Evolutionary conservation across 2,329 filamentous ascomycete genomes (phyloP).

Genomic region (Aspergillus floridensis): DNA sequence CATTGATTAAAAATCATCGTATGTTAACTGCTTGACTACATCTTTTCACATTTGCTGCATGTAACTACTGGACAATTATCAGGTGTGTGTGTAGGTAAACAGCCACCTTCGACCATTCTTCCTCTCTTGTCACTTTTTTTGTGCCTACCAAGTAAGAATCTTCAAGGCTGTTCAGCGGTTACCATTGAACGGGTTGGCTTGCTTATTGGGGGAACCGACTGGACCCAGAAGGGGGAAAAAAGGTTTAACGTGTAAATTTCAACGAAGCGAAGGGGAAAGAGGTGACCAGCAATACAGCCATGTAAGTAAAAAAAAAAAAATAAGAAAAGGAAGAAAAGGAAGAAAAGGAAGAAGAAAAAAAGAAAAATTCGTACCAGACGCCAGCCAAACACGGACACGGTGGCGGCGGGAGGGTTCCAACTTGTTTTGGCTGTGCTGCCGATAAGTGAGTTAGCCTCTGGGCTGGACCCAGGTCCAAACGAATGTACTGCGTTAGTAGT

Average conservation of each 20-base stretch:
- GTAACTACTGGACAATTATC: not conserved
- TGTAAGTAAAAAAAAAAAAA: constrained; percentile 5
- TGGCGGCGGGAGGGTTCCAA: not conserved
- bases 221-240: constrained; percentile 1
- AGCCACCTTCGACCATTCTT: not conserved
- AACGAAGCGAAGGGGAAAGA: constrained; percentile 4
- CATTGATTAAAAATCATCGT: not conserved
- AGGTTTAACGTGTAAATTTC: constrained; percentile 4
- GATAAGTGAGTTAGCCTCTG: not conserved
- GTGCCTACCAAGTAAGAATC: not conserved
- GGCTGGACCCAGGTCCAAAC: not conserved
- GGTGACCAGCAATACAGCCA: not conserved
- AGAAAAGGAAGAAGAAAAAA: constrained; percentile 4
- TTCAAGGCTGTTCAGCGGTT: not conserved
- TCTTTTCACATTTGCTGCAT: not conserved
- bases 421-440: not conserved
- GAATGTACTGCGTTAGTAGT: not conserved
- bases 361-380: constrained; percentile 4
- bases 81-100: not conserved
- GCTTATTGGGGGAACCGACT: constrained; percentile 5
- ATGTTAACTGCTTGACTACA: too few species aligned
- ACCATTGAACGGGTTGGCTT: constrained; percentile 4
- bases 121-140: not conserved
- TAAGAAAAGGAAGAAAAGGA: not conserved
- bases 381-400: not conserved